Evolutionary conservation across 2,329 filamentous ascomycete genomes (phyloP), one percentile per base, ranked within the genome.

Genomic region (Fusarium azukiicola): DNA sequence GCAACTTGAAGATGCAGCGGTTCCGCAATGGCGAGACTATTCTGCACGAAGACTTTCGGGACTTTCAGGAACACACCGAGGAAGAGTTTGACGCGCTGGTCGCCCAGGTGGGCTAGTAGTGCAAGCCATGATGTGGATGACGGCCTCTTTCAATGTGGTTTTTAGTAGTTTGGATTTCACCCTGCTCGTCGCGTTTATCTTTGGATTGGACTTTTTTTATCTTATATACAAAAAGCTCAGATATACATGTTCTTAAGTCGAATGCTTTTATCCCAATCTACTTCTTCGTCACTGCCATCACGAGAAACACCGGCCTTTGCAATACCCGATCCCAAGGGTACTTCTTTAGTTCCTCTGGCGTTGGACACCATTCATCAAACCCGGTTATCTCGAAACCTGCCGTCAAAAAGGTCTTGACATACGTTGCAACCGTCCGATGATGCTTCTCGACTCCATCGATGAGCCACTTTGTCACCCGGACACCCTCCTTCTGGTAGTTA

Each of bases 1-100:
- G 79, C 5, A 79, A 75, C 12, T n/a, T 82, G n/a, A 82, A 79
- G 1, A 72, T 82, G 44, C 81, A 82, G 23, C 67, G 67, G 3
- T 82, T 82, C 9, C 74, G 81, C 0, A 82, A 81, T 6, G 81
- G 81, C 0, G 72, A 66, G 3, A 80, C 42, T 0, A 40, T 80
- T 32, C 16, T 82, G 6, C 27, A 72, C 11, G 63, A 76, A 19
- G 58, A 36, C 1, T 82, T 75, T 2, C 56, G 71, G 0, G 44
- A 54, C 1, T 79, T 68, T 4, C 61, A 70, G 7, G 81, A 82
- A 23, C 79, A 82, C 23, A 82, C 79, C 0, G 66, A 80, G 7
- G 74, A 77, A 17, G 81, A 82, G 27, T 82, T 82, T 8, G 72
- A 75, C 9, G 54, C n/a, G 1, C 21, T 82, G 23, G 61, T 82